phyloP scores from a whole-genome alignment of 2,329 filamentous ascomycete species.

The Neopestalotiopsis rosae region DNA sequence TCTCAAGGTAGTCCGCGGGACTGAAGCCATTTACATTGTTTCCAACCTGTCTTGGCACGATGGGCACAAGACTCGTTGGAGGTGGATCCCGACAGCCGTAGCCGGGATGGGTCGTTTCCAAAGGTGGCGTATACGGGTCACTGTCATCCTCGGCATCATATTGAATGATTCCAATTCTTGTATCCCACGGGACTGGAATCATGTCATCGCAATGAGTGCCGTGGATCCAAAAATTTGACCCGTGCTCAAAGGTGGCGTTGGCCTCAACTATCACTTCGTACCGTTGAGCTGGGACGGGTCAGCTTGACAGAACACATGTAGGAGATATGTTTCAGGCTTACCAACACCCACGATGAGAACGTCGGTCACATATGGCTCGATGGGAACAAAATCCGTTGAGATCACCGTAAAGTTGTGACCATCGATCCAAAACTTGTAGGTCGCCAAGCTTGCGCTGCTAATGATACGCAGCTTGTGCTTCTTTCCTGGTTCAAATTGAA shows the following conservation, averaged over 20 bases:
- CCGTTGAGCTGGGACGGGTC: not conserved
- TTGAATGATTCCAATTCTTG: too few species aligned
- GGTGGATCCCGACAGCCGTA: too few species aligned
- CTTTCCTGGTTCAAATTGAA: not conserved
- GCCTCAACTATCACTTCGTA: not conserved
- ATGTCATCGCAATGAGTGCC: not conserved
- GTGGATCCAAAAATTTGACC: not conserved
- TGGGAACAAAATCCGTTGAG: not conserved
- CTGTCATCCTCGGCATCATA: too few species aligned
- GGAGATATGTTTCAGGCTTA: not conserved
- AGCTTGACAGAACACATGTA: not conserved
- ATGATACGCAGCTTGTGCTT: not conserved
- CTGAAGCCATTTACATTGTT: too few species aligned
- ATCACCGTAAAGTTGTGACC: not conserved
- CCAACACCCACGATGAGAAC: not conserved
- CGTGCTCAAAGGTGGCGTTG: not conserved
- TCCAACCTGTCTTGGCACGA: too few species aligned
- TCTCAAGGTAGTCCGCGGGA: too few species aligned
- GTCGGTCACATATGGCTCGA: not conserved
- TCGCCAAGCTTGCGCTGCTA: not conserved
- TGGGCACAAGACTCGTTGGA: too few species aligned
- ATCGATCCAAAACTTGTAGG: not conserved
- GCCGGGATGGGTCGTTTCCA: too few species aligned
- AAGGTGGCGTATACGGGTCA: too few species aligned
- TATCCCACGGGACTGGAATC: too few species aligned